These are phyloP conservation scores for Colletotrichum orbiculare DNA, from an alignment of 2,329 filamentous ascomycete species.

Conservation along the genomic window DNA sequence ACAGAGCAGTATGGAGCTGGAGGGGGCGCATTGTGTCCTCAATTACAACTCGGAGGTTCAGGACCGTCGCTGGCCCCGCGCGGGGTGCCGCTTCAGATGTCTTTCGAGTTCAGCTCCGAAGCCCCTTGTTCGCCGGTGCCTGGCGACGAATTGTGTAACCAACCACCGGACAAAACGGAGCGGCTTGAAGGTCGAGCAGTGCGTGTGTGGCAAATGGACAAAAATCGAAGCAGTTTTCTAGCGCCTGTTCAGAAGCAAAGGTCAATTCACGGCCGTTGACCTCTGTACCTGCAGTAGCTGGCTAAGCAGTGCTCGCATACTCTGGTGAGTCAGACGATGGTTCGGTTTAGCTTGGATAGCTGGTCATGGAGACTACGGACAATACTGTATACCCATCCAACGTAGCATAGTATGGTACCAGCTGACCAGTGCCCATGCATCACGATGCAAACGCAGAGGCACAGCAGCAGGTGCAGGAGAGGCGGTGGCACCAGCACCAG, in stretches of 20 bases:
- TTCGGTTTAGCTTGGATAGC: not conserved
- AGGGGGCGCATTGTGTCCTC: slow-evolving; percentile 5
- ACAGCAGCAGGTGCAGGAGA: not conserved
- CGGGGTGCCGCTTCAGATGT: not conserved
- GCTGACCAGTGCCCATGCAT: slow-evolving; percentile 13
- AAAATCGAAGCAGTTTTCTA: not conserved
- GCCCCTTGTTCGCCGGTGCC: slow-evolving; percentile 5
- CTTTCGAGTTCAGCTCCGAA: not conserved
- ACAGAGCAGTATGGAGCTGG: slow-evolving; percentile 14
- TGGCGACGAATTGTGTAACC: slow-evolving; percentile 25
- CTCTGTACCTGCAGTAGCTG: slow-evolving; percentile 29
- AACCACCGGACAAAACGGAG: slow-evolving; percentile 11
- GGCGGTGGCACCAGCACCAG: not conserved
- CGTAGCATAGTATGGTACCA: slow-evolving; percentile 2
- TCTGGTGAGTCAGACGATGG: not conserved
- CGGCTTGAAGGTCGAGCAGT: slow-evolving; percentile 26
- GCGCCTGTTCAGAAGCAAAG: not conserved
- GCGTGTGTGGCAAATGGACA: slow-evolving; percentile 13
- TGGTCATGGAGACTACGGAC: slow-evolving; percentile 14
- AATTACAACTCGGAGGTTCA: not conserved
- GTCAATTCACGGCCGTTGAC: slow-evolving; percentile 8
- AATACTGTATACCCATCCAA: not conserved
- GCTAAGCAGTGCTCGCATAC: no score
- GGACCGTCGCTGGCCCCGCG: not conserved
- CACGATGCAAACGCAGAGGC: slow-evolving; percentile 9